Evolutionary conservation across 257 asterid species (phyloP).

Genomic region (Cordia subcordata): DNA sequence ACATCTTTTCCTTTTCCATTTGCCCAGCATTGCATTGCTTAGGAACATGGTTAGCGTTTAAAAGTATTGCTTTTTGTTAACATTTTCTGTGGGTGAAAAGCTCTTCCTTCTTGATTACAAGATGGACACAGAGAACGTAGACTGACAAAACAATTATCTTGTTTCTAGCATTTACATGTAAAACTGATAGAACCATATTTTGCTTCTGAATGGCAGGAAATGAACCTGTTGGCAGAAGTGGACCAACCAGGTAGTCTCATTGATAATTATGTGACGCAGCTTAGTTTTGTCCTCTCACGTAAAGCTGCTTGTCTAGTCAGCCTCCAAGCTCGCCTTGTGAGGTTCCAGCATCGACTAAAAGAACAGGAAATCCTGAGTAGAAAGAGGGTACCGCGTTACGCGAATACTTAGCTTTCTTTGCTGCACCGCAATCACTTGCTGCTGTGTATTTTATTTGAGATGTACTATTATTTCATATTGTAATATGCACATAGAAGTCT

Average conservation of each 20-base stretch:
- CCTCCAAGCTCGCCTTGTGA: conserved; percentile 94
- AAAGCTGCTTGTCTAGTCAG: conserved; percentile 93
- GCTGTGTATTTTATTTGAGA: not conserved
- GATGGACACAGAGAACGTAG: too few relatives aligned
- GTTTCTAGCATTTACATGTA: too few relatives aligned
- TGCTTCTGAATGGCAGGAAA: conserved; percentile 54
- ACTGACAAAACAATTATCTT: too few relatives aligned
- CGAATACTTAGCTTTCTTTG: not conserved
- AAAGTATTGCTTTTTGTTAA: too few relatives aligned
- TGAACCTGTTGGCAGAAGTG: conserved; percentile 89
- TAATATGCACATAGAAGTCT: not conserved
- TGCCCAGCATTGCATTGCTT: not conserved
- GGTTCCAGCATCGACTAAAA: conserved; percentile 93
- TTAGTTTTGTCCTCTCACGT: conserved; percentile 84
- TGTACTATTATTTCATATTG: not conserved
- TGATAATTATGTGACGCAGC: conserved; percentile 77
- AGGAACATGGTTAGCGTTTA: not conserved
- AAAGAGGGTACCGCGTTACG: conserved; percentile 68
- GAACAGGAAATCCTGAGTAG: conserved; percentile 94
- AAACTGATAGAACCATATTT: not conserved
- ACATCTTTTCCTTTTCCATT: too few relatives aligned
- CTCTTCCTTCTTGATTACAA: too few relatives aligned
- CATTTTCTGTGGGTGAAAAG: too few relatives aligned
- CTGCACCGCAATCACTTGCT: not conserved
- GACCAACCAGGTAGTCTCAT: conserved; percentile 95